Conservation (phyloP, 2,329 filamentous ascomycete species). For the Zymoseptoria brevis region DNA sequence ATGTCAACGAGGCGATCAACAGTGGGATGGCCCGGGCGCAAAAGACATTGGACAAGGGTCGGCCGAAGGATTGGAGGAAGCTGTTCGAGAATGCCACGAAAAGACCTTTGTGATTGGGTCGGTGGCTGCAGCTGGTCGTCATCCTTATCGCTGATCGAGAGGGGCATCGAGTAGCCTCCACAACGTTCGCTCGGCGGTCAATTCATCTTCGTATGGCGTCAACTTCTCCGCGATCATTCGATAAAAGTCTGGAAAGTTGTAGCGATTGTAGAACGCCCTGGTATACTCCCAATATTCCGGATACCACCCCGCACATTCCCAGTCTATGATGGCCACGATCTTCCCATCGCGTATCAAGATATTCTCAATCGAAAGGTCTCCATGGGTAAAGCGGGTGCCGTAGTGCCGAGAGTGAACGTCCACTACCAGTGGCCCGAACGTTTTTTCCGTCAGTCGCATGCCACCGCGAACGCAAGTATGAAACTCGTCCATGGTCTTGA, state of each 20-base stretch:
- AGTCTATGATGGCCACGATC: slow-evolving; percentile 41
- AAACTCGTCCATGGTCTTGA: slow-evolving; percentile 1
- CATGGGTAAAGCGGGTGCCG: slow-evolving; percentile 1
- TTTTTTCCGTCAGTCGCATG: not conserved
- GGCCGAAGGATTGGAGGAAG: too few relatives aligned
- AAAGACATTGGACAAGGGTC: too few relatives aligned
- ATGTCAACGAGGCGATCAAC: too few relatives aligned
- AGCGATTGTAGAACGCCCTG: not conserved
- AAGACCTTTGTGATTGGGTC: not conserved
- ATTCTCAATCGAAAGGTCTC: slow-evolving; percentile 26
- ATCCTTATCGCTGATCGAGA: not conserved
- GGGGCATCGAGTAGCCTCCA: not conserved
- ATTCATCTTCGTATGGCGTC: not conserved
- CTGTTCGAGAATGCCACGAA: too few relatives aligned
- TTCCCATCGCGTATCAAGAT: slow-evolving; percentile 36
- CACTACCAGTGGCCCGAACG: slow-evolving; percentile 1
- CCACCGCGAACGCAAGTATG: slow-evolving; percentile 4
- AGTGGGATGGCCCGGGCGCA: too few relatives aligned
- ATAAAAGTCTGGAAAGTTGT: not conserved
- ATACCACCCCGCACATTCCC: slow-evolving; percentile 43
- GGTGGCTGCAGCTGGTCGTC: not conserved
- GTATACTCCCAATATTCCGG: slow-evolving; percentile 41
- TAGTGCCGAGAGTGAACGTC: slow-evolving; percentile 2
- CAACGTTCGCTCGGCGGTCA: not conserved
- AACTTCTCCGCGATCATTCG: not conserved